Base-by-base conservation (phyloP, 345 rosid species). In the Carallia pectinifolia region DNA sequence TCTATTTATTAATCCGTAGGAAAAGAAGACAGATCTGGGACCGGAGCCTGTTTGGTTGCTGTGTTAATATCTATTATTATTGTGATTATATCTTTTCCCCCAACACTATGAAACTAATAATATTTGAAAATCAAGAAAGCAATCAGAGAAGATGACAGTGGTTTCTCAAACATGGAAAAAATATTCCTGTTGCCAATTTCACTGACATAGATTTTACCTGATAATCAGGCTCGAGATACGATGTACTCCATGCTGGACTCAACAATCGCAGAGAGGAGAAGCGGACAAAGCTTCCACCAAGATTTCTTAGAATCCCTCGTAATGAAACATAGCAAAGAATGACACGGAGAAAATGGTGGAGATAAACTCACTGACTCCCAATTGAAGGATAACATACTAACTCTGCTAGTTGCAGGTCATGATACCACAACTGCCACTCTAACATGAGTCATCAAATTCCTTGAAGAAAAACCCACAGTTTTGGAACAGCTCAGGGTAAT, bases 351-450 rank as follows among this genome's bases (percentile, higher is more conserved):
- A 61, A 77, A 68, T 2, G 61, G 62, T 47, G 87, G 73, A 67
- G 68, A 83, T 23, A 86, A 86, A 72, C 83, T 89, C 64, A 82
- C 88, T 0, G 90, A 86, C 64, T 53, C 69, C 52, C 90, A 86
- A 61, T 55, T 89, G 70, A 88, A 89, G 74, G 90, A 83, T 80
- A 86, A 86, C 50, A 65, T 89, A 39, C 65, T 86, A 13, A 86
- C 93, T 66, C 81, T 89, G 37, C 81, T 89, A 17, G 80, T 89
- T 68, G 90, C 90, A 37, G 93, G 93, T 5, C 93, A 86, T 68
- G 88, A 89, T 55, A 89, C 93, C 61, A 89, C 89, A 4, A 85
- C 89, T 15, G 87, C 93, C 56, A 90, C 83, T 64, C 79, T 89
- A 53, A 86, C 93, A 18, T 86, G 90, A 87, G 74, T 85, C 74